Base-by-base conservation (phyloP, 768 basidiomycete species). In the Suillus subalutaceus region DNA sequence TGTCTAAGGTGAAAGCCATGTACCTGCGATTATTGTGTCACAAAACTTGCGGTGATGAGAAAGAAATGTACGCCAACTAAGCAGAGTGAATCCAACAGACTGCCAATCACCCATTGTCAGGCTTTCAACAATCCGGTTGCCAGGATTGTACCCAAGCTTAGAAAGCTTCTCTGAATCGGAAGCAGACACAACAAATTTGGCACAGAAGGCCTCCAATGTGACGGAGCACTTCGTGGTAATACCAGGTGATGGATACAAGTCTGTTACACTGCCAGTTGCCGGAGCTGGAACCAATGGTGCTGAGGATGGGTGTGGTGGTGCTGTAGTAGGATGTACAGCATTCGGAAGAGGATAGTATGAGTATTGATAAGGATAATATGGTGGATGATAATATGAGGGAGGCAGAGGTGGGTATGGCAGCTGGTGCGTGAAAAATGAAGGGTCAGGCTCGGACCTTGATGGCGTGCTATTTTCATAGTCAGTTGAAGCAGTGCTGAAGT, bases 41-140 rank as follows among this genome's bases (percentile, higher is more conserved):
- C 59, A 65, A 41, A 65, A 62, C 32, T 65, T 61, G 13, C 10
- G 26, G 9, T 65, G 65, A 26, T 58, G 20, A 8, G 41, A 38
- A 26, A 61, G 18, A 26, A 65, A 65, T 13, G 35, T 48, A 16
- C 8, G 44, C 59, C 65, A 65, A 20, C 65, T 52, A 3, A 65
- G 65, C 6, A 48, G n/a, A 16, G 48, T 46, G 38, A 62, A 65
- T 12, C 48, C 23, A 9, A 30, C 26, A 0, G 3, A 32, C 23
- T 50, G 62, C 32, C 62, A 46, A 63, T 53, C 46, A 16, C 9
- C 44, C 4, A 10, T 43, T 50, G 62, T 32, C 23, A 63, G 62
- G 10, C 23, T 26, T 40, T 63, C 32, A 7, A 63, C 62, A 53
- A 50, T 53, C 0, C 18, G 48, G 41, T 53, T 63, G n/a, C 62